phyloP scores from a whole-genome alignment of 2,329 filamentous ascomycete species.

The Lasiodiplodia citricola region DNA sequence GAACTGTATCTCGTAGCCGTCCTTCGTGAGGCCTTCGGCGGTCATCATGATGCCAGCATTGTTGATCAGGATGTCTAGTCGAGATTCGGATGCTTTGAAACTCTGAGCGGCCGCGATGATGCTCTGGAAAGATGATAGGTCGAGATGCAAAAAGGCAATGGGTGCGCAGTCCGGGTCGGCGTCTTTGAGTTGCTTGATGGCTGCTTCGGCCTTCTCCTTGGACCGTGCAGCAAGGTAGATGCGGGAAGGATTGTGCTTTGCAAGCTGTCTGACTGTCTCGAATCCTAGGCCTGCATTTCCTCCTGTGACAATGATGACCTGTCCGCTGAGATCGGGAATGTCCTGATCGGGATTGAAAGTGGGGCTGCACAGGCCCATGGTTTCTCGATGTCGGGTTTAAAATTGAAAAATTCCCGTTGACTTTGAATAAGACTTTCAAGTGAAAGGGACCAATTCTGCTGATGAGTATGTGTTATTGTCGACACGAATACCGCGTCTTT shows the following conservation, averaged over 20 bases:
- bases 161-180: constrained; percentile 39
- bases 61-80: constrained; percentile 54
- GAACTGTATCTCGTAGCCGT: constrained; percentile 58
- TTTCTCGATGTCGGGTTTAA: too few relatives aligned
- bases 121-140: constrained; percentile 50
- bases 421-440: too few relatives aligned
- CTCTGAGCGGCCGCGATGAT: constrained; percentile 41
- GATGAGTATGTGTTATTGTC: too few relatives aligned
- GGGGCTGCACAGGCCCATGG: too few relatives aligned
- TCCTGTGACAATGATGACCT: constrained; percentile 47
- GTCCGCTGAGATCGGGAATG: constrained; percentile 49
- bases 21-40: constrained; percentile 47
- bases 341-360: constrained; percentile 30
- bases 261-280: constrained; percentile 51
- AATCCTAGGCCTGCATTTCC: constrained; percentile 56
- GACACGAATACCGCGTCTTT: too few relatives aligned
- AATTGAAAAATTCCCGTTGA: too few relatives aligned
- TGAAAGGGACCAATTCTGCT: too few relatives aligned
- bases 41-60: constrained; percentile 54
- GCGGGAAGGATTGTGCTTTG: constrained; percentile 49
- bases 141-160: constrained; percentile 47
- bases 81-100: constrained; percentile 42
- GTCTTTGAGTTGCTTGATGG: constrained; percentile 48
- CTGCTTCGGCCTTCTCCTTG: constrained; percentile 46
- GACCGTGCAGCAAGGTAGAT: constrained; percentile 57